These are phyloP conservation scores for Coniochaeta pulveracea DNA, from an alignment of 2,329 filamentous ascomycete genomes.

Conservation along the genomic window DNA sequence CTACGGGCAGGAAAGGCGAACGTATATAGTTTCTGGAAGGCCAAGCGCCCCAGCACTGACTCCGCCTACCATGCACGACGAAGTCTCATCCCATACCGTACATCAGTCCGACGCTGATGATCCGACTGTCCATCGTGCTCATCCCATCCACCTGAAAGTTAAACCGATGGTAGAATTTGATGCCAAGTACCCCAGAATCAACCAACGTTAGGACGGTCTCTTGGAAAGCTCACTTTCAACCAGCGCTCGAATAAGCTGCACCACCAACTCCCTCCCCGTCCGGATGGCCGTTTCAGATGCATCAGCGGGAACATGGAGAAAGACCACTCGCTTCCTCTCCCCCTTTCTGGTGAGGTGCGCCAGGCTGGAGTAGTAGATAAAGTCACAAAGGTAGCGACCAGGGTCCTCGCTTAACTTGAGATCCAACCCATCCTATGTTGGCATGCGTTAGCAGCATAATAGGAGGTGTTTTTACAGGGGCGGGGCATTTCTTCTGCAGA, in stretches of 20 bases:
- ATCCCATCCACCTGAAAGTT: no score
- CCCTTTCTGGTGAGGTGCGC: slow-evolving; percentile 39
- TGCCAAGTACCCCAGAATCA: neutral
- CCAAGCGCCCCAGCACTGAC: no score
- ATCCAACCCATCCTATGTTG: slow-evolving; percentile 23
- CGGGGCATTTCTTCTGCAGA: neutral
- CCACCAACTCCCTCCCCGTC: slow-evolving; percentile 36
- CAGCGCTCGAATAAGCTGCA: slow-evolving; percentile 45
- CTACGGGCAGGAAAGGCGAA: no score
- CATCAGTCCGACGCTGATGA: no score
- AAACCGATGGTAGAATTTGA: no score
- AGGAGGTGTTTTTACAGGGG: neutral
- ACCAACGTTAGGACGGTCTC: slow-evolving; percentile 1
- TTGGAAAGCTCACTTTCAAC: slow-evolving; percentile 35
- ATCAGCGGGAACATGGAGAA: slow-evolving; percentile 61
- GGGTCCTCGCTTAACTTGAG: slow-evolving; percentile 57
- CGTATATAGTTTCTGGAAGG: no score
- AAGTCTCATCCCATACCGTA: no score
- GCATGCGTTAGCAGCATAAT: neutral
- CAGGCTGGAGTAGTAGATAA: slow-evolving; percentile 63
- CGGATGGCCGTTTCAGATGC: slow-evolving; percentile 34
- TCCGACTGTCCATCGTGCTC: neutral
- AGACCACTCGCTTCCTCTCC: slow-evolving; percentile 43
- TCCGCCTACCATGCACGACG: no score
- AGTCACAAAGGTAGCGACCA: slow-evolving; percentile 66